Evolutionary conservation across 306 rosid genomes (phyloP).

Genomic region (Amphicarpaea edgeworthii): DNA sequence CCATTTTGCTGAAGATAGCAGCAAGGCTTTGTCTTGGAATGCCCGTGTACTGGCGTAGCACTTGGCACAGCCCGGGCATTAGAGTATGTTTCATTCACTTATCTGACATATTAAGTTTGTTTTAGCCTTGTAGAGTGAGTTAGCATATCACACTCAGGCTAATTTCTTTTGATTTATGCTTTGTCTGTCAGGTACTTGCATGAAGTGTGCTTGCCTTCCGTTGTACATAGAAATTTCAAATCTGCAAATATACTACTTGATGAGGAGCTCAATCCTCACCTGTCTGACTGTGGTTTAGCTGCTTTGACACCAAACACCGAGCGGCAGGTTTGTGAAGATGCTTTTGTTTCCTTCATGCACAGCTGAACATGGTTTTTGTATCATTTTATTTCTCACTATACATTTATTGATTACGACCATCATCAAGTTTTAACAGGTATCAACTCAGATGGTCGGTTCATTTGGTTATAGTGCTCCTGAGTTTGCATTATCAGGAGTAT

Average conservation of each 20-base stretch:
- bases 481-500: slow-evolving; percentile 89
- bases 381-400: background rate
- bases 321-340: slow-evolving; percentile 62
- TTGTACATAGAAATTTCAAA: slow-evolving; percentile 97
- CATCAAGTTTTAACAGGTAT: slow-evolving; percentile 62
- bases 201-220: slow-evolving; percentile 95
- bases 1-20: slow-evolving; percentile 84
- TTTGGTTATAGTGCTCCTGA: slow-evolving; percentile 99
- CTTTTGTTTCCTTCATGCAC: slow-evolving; percentile 30
- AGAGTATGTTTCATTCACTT: slow-evolving; percentile 72
- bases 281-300: slow-evolving; percentile 90
- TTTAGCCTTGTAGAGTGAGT: slow-evolving; percentile 29
- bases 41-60: slow-evolving; percentile 95
- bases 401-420: slow-evolving; percentile 23
- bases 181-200: slow-evolving; percentile 87
- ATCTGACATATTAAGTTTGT: slow-evolving; percentile 18
- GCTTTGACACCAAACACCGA: slow-evolving; percentile 91
- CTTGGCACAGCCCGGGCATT: slow-evolving; percentile 98
- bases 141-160: slow-evolving; percentile 2
- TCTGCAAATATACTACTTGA: slow-evolving; percentile 95
- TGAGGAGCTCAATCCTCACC: slow-evolving; percentile 92
- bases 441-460: slow-evolving; percentile 96
- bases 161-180: slow-evolving; percentile 36
- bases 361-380: slow-evolving; percentile 14
- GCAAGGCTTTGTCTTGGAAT: slow-evolving; percentile 87